A percentile compares a stretch with the other conserved stretches of the same genome.
phyloP scores from a whole-genome alignment of 805 yeast species.

The Nakazawaea peltata region DNA sequence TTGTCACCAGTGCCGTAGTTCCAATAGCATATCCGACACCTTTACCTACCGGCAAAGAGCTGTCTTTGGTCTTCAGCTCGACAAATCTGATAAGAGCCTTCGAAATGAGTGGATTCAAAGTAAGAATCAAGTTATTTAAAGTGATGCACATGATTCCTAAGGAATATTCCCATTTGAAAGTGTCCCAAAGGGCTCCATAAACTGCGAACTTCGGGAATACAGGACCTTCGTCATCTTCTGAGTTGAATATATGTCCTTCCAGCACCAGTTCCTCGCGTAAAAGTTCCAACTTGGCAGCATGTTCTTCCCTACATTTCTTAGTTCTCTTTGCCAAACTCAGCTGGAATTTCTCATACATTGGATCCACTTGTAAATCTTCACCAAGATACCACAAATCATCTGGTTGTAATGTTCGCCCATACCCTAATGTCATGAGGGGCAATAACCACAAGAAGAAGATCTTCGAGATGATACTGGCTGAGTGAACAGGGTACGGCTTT shows the following conservation, averaged over 20 bases:
- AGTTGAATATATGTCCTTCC: background rate
- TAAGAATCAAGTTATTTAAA: slow-evolving; percentile 37
- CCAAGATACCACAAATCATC: slow-evolving; percentile 49
- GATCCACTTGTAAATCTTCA: slow-evolving; percentile 32
- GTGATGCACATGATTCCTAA: slow-evolving; percentile 32
- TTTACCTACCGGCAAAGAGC: slow-evolving; percentile 21
- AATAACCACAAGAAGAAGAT: slow-evolving; percentile 57
- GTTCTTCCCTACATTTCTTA: slow-evolving; percentile 13
- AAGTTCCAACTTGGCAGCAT: background rate
- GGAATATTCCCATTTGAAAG: slow-evolving; percentile 38
- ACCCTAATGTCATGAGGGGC: slow-evolving; percentile 62
- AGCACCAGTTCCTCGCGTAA: background rate
- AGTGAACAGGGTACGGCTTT: slow-evolving; percentile 31
- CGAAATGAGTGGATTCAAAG: slow-evolving; percentile 40
- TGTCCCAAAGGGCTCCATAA: slow-evolving; percentile 33
- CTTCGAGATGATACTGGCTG: slow-evolving; percentile 31
- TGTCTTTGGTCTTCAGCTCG: slow-evolving; percentile 25
- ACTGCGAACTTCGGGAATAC: slow-evolving; percentile 32
- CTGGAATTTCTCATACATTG: slow-evolving; percentile 26
- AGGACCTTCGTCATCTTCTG: slow-evolving; percentile 16
- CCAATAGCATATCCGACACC: slow-evolving; percentile 36
- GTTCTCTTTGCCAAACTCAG: slow-evolving; percentile 23
- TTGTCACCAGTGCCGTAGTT: slow-evolving; percentile 25
- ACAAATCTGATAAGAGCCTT: slow-evolving; percentile 30
- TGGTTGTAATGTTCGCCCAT: slow-evolving; percentile 59